Evolutionary conservation across 208 protist species (phyloP).

Genomic region (Leishmania guyanensis): DNA sequence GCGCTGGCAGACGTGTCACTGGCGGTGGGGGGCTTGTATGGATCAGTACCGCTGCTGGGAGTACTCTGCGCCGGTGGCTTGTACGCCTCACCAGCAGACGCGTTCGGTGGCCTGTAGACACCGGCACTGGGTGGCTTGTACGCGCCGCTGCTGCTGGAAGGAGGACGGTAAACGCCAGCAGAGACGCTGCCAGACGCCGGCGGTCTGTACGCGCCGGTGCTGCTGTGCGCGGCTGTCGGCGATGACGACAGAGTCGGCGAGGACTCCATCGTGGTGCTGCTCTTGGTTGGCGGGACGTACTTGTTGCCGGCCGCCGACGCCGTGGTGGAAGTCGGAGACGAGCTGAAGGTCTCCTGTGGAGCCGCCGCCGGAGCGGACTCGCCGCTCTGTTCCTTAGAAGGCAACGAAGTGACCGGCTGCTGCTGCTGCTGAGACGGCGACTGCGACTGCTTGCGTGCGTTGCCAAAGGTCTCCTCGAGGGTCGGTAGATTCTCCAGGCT

Average conservation of each 20-base stretch:
- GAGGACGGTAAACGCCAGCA: background rate
- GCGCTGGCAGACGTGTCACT: constrained; percentile 11
- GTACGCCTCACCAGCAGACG: constrained; percentile 27
- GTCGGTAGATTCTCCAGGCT: constrained; percentile 62
- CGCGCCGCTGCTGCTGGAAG: constrained; percentile 2
- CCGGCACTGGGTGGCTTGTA: constrained; percentile 12
- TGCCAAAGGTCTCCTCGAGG: constrained; percentile 58
- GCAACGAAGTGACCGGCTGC: background rate
- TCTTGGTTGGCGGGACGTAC: constrained; percentile 12
- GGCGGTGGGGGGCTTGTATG: constrained; percentile 39
- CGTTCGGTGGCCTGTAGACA: constrained; percentile 4
- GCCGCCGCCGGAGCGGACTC: constrained; percentile 4
- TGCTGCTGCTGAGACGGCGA: background rate
- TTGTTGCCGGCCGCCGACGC: constrained; percentile 4
- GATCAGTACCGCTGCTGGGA: constrained; percentile 8
- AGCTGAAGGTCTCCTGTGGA: background rate
- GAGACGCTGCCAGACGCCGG: constrained; percentile 2
- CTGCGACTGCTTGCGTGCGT: constrained; percentile 30
- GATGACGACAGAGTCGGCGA: background rate
- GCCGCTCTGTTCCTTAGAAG: constrained; percentile 11
- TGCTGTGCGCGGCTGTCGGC: background rate
- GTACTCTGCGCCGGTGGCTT: constrained; percentile 16
- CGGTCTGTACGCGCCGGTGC: background rate
- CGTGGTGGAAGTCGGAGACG: constrained; percentile 5
- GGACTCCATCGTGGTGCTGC: constrained; percentile 7